Conservation (phyloP, 1,284 basidiomycete genomes). For the Trichosporon coremiiforme region DNA sequence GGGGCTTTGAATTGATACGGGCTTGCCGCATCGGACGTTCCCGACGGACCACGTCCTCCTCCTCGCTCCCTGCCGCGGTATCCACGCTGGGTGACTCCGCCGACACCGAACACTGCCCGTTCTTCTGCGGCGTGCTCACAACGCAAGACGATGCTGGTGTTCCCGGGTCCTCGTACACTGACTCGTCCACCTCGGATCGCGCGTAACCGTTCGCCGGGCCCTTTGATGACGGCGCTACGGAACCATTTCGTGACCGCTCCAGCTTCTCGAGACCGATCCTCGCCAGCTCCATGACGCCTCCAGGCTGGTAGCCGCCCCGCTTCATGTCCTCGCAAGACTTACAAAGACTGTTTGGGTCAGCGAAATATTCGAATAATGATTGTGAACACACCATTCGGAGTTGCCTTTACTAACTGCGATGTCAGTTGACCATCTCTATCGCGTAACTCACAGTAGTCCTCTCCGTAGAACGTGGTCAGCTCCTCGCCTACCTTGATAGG, state of each 20-base stretch:
- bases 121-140: conserved; percentile 23
- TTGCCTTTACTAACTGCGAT: conserved; percentile 46
- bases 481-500: conserved; percentile 53
- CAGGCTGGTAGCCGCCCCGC: conserved; percentile 7
- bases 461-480: conserved; percentile 52
- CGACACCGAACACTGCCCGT: not conserved
- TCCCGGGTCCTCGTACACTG: conserved; percentile 19
- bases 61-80: conserved; percentile 20
- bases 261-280: conserved; percentile 17
- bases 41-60: conserved; percentile 27
- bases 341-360: conserved; percentile 42
- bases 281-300: conserved; percentile 11
- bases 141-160: conserved; percentile 18
- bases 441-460: conserved; percentile 44
- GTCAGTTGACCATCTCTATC: conserved; percentile 6
- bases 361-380: not conserved
- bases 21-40: conserved; percentile 33
- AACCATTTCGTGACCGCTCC: conserved; percentile 6
- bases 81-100: conserved; percentile 10
- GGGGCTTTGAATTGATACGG: conserved; percentile 22
- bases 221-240: conserved; percentile 9
- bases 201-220: not conserved
- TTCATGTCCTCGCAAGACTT: conserved; percentile 43
- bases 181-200: conserved; percentile 19
- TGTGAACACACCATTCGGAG: conserved; percentile 43